Evolutionary conservation across 768 basidiomycete species (phyloP).

Genomic region (Kwoniella shandongensis): DNA sequence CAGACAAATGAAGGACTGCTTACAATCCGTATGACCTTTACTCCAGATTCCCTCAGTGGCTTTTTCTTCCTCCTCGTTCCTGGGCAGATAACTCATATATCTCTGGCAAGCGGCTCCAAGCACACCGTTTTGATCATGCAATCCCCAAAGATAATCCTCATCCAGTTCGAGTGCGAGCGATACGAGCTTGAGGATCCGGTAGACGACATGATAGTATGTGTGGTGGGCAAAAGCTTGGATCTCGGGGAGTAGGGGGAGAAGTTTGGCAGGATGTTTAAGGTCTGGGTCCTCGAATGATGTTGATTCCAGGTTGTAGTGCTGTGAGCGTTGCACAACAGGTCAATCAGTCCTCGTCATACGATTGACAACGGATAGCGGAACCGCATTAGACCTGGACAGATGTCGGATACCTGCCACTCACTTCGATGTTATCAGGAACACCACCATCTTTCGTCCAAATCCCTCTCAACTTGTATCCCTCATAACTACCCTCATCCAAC

Average conservation of each 20-base stretch:
- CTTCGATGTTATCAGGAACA: conserved; percentile 36
- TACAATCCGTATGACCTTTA: conserved; percentile 35
- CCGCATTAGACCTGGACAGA: too few relatives aligned
- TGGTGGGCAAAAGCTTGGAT: conserved; percentile 32
- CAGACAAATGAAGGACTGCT: too few relatives aligned
- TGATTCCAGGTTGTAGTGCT: conserved; percentile 42
- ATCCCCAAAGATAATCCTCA: conserved; percentile 33
- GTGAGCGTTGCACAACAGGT: not conserved
- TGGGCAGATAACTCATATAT: conserved; percentile 32
- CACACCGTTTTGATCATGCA: conserved; percentile 28
- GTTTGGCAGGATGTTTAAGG: conserved; percentile 19
- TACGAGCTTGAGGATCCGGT: conserved; percentile 29
- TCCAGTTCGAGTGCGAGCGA: conserved; percentile 33
- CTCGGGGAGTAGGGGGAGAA: conserved; percentile 29
- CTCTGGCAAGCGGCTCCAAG: conserved; percentile 31
- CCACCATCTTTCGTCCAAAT: conserved; percentile 35
- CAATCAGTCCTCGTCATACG: too few relatives aligned
- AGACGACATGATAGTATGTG: conserved; percentile 32
- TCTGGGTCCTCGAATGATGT: conserved; percentile 20
- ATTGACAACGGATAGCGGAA: too few relatives aligned
- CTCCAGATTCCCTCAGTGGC: conserved; percentile 36
- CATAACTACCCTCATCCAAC: conserved; percentile 26
- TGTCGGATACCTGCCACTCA: too few relatives aligned
- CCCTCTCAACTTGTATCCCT: conserved; percentile 30
- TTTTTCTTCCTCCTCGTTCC: conserved; percentile 21